Conservation (phyloP, 139 green algal genomes). For the Protoeuglena noctilucae region DNA sequence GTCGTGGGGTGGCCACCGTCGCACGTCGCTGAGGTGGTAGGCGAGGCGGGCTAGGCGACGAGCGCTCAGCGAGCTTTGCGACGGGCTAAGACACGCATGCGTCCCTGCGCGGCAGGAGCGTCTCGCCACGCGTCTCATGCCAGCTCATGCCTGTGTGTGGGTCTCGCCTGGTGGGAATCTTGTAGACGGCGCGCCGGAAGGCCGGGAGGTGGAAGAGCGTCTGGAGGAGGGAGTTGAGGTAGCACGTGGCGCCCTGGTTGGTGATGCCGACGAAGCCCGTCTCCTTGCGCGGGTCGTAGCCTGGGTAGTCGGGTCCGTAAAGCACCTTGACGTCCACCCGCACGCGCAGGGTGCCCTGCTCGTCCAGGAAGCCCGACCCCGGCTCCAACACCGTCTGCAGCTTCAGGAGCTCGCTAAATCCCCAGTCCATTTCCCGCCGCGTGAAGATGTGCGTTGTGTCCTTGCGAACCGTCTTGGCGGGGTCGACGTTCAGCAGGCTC, state of each 20-base stretch:
- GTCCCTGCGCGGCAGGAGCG: background rate
- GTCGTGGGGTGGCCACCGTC: too few relatives aligned
- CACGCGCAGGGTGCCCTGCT: background rate
- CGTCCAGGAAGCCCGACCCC: background rate
- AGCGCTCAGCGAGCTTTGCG: too few relatives aligned
- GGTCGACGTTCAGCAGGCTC: slow-evolving; percentile 42
- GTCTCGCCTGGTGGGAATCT: background rate
- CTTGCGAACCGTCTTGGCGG: slow-evolving; percentile 33
- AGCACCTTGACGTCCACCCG: slow-evolving; percentile 23
- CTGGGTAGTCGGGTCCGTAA: slow-evolving; percentile 21
- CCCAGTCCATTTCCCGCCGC: slow-evolving; percentile 5
- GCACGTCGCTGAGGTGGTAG: too few relatives aligned
- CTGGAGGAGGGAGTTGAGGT: slow-evolving; percentile 99
- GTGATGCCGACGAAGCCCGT: slow-evolving; percentile 90
- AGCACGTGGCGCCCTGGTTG: slow-evolving; percentile 97
- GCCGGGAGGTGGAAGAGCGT: slow-evolving; percentile 76
- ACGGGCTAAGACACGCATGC: background rate
- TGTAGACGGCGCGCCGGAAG: background rate
- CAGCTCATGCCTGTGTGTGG: background rate
- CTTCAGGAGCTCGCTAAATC: slow-evolving; percentile 3
- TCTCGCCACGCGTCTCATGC: background rate
- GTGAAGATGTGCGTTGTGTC: slow-evolving; percentile 7
- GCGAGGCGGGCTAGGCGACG: too few relatives aligned
- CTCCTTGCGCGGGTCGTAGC: slow-evolving; percentile 67
- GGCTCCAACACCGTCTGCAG: background rate